Evolutionary conservation across 1,139 yeast species (phyloP).

Genomic region (Yamadazyma triangularis): DNA sequence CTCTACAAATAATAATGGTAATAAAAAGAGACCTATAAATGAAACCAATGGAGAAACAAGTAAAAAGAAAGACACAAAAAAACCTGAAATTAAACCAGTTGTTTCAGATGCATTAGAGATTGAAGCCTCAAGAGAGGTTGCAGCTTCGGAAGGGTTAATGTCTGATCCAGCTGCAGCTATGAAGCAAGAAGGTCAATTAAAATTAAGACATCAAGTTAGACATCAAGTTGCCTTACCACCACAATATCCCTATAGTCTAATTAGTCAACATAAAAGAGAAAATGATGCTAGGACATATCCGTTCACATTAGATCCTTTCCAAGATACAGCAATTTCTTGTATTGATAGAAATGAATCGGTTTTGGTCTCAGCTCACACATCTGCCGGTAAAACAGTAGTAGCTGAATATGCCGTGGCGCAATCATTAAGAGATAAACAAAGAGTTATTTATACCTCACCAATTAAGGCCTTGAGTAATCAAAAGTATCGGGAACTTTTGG

Average conservation of each 20-base stretch:
- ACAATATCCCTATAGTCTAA: slow-evolving; percentile 80
- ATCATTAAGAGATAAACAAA: slow-evolving; percentile 81
- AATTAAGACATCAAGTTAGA: slow-evolving; percentile 87
- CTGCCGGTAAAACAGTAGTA: slow-evolving; percentile 98
- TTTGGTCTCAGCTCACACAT: slow-evolving; percentile 95
- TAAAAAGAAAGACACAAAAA: slow-evolving; percentile 15
- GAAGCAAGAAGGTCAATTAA: slow-evolving; percentile 53
- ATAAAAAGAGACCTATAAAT: slow-evolving; percentile 15
- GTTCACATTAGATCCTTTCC: slow-evolving; percentile 90
- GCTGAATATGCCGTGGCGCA: slow-evolving; percentile 99
- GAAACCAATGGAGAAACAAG: slow-evolving; percentile 7
- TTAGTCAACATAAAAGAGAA: slow-evolving; percentile 73
- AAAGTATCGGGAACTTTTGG: slow-evolving; percentile 87
- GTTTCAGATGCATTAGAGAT: slow-evolving; percentile 89
- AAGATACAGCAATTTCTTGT: slow-evolving; percentile 91
- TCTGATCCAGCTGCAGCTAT: slow-evolving; percentile 27
- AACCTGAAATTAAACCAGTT: slow-evolving; percentile 50
- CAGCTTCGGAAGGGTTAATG: slow-evolving; percentile 69
- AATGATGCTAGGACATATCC: slow-evolving; percentile 87
- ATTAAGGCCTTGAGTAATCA: slow-evolving; percentile 96
- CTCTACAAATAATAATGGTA: not conserved
- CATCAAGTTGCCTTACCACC: slow-evolving; percentile 98
- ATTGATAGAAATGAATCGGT: slow-evolving; percentile 95
- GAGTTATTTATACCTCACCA: slow-evolving; percentile 96
- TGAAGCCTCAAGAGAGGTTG: slow-evolving; percentile 86